Evolutionary conservation across 768 basidiomycete genomes (phyloP), one percentile per base, ranked within the genome.

Genomic region (Termitomyces sp.): DNA sequence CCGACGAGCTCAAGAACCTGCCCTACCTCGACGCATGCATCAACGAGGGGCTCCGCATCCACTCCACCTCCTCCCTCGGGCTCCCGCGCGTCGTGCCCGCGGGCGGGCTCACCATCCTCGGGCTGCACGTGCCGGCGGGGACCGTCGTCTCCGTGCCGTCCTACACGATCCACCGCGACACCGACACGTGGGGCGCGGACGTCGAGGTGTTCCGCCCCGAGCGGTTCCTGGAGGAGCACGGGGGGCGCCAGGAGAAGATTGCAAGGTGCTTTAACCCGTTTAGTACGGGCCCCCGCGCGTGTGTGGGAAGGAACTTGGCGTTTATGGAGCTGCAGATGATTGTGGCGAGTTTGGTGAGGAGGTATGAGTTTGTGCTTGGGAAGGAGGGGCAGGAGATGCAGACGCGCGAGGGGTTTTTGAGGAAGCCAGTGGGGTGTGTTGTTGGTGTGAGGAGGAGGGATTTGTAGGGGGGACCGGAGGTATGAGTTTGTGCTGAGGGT

Each of bases 11-110:
- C 54, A 94, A 94, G 70, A 76, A 76, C 1, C 75, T 93, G 18
- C 81, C 87, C 7, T 95, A 91, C 71, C 82, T 95, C 63, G 86
- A 92, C 46, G 93, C 94, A 0, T 90, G 88, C 70, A 89, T 96
- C 73, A 86, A 91, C 68, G 95, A 97, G 72, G 87, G 80, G 3
- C 79, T 97, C 32, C 86, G 95, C 2, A 68, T 93, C 8, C 93
- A 95, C 74, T 89, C 91, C 1, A 93, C 93, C 0, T 90, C 88
- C 4, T 82, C 86, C 5, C 76, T 95, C 30, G 95, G 95, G 14
- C 82, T 97, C 18, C 91, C 95, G 24, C 85, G 93, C 20, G 61
- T 89, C 40, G 87, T 87, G 9, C 89, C 92, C 1, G 79, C 85
- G 52, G 89, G 84, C 45, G 93, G 93, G 1, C 68, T 94, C 57